Base-by-base conservation (phyloP, 2,329 filamentous ascomycete genomes). In the Colletotrichum ledebouriae region DNA sequence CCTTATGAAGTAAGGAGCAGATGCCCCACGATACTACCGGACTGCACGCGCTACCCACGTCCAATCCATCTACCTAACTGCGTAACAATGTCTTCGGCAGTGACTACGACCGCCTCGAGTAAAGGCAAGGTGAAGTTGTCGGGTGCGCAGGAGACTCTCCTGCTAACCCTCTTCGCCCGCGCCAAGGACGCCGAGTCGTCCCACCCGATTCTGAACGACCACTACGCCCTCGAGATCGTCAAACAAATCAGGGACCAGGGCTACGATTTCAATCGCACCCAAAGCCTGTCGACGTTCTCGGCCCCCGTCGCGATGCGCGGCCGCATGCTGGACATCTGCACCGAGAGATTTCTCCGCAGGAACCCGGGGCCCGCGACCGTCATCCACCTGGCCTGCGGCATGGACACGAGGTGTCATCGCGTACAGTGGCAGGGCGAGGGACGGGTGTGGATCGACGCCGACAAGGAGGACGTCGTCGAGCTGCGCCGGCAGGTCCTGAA, bases 361-460 rank as follows among this genome's bases (percentile, higher is more conserved):
- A 70, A 77, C 47, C 69, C 70, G 1, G 59, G 70, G 1, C 56
- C 61, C 7, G 72, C 73, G 3, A 76, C 76, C 2, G 74, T 78
- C 7, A 37, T 78, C 3, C 75, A 78, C 20, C 66, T 78, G 10
- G 77, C 74, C 4, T 78, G 76, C 47, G 77, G 76, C 6, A 70
- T 78, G 11, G 76, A 78, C 55, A 73, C 72, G 37, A 74, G 77
- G 33, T 74, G 63, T 70, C 76, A 12, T 39, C 78, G 50, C 9
- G 66, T 62, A 15, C 50, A 59, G 34, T 69, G 66, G 62, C 72
- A 70, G 20, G 67, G 70, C 53, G 55, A 42, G 3, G 60, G 63
- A 4, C 71, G 75, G 12, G 71, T 75, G 15, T 79, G 78, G 78
- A 73, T 79, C 62, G 78, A 80, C 41, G 67, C 78, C 25, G 78